These are phyloP conservation scores for Xylariomycetidae sp. DNA, from an alignment of 2,329 filamentous ascomycete species.

Conservation along the genomic window DNA sequence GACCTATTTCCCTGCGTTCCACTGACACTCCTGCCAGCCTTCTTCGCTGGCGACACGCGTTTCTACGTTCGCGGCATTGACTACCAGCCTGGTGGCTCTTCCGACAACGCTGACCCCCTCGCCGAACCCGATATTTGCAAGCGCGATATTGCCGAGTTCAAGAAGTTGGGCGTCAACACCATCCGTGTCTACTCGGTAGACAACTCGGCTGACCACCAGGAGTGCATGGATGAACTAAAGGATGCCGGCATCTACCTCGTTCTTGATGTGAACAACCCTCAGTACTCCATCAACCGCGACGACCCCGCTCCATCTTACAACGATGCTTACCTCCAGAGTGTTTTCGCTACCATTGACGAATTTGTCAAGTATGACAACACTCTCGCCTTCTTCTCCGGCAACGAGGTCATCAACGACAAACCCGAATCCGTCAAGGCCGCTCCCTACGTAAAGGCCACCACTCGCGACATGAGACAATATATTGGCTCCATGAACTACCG, in stretches of 20 bases:
- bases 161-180: constrained; percentile 83
- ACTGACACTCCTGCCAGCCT: constrained; percentile 35
- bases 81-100: constrained; percentile 59
- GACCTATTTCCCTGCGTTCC: not conserved
- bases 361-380: constrained; percentile 84
- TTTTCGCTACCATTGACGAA: constrained; percentile 84
- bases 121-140: constrained; percentile 65
- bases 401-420: constrained; percentile 71
- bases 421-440: constrained; percentile 59
- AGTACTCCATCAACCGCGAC: constrained; percentile 80
- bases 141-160: constrained; percentile 77
- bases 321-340: constrained; percentile 72
- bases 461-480: constrained; percentile 71
- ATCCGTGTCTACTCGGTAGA: constrained; percentile 91
- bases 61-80: constrained; percentile 59
- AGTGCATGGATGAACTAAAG: constrained; percentile 76
- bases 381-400: constrained; percentile 78
- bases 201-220: constrained; percentile 75
- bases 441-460: constrained; percentile 74
- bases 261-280: constrained; percentile 83
- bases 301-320: constrained; percentile 79
- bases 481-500: constrained; percentile 59
- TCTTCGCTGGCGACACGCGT: constrained; percentile 47
- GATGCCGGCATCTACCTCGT: constrained; percentile 90
- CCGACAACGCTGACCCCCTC: constrained; percentile 64